Evolutionary conservation across 2,329 filamentous ascomycete genomes (phyloP), one percentile per base, ranked within the genome.

Genomic region (Colletotrichum theobromicola): DNA sequence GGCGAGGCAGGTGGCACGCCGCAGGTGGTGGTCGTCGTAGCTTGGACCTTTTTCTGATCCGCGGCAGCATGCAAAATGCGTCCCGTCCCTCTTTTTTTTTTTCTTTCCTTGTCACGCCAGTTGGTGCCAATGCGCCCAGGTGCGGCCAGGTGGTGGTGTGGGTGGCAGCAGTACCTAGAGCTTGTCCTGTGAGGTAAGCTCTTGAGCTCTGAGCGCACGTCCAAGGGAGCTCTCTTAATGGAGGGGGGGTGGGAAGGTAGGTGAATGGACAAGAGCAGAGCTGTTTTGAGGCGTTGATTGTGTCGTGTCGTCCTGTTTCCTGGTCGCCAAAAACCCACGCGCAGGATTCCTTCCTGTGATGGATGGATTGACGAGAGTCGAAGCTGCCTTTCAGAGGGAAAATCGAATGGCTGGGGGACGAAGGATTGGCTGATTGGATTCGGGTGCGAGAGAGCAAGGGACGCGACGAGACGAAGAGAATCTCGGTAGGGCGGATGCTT

Each of bases 21-120:
- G 42, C 42, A 67, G 57, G 50, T 26, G 35, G 35, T 46, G 46
- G 34, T 35, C 67, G 68, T 35, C 67, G 68, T 35, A 57, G 71
- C 71, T 74, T 74, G 67, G 71, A 65, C 71, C 71, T 66, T 53
- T 66, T 66, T 63, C 53, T 73, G 60, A 73, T 73, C 50, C 71
- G 71, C 58, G 58, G 50, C 66, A 73, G 35, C 42, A 72, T 72
- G 55, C 64, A 62, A 67, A 18, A 34, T 60, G 50, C 50, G 50
- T 26, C 60, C 70, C 35, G 70, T 42, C 57, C 32, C 37, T 71
- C 32, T 42, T 18, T 61, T 74, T 35, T 32, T 42, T 32, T 65
- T 60, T 60, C 37, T 37, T 62, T 62, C 18, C 18, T 16, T 18
- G 6, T 37, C 21, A 32, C 16, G 24, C 26, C 24, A 55, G 50